Evolutionary conservation across 2,329 filamentous ascomycete genomes (phyloP), one percentile per base, ranked within the genome.

Genomic region (Metarhizium robertsii): DNA sequence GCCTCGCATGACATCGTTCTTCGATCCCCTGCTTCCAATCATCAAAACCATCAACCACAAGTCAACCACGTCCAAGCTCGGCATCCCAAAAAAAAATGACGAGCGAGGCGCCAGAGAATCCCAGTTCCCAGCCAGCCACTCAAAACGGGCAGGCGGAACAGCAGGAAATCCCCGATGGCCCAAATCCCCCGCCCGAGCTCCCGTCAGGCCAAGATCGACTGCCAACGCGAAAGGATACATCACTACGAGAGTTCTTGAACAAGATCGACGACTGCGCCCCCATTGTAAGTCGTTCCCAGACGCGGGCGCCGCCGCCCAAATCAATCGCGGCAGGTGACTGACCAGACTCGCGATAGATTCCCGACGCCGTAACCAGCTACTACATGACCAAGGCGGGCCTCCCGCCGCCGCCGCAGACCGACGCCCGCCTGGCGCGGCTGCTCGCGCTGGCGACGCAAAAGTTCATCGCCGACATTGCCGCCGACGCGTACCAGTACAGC

Each of bases 241-340:
- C 88, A 43, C 75, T 99, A 61, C 88, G 92, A 67, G 92, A 97
- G 72, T 96, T 99, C 67, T 73, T 99, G 18, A 81, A 82, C 61
- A 96, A 96, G 78, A 97, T 99, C 87, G 94, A 99, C 68, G 94
- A 99, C 66, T 97, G 94, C 73, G 91, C 94, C 58, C 94, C 94
- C 11, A 96, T 99, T 66, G 92, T 96, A 80, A 61, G 87, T 7
- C n/a, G 20, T 40, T 13, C 16, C 14, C 13, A 6, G 40, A 7
- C 18, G 3, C 13, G 25, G 14, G 4, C 13, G 14, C 8, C 13
- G 11, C 13, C 8, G 7, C 13, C 11, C 14, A 14, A 16, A 4
- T 34, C 32, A 34, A 34, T 34, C 32, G 32, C 32, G 6, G 7
- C 4, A 34, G 14, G 14, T 40, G 14, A 40, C 45, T 48, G 30